phyloP scores from a whole-genome alignment of 495 filamentous ascomycete genomes.

The Neohortaea acidophila region DNA sequence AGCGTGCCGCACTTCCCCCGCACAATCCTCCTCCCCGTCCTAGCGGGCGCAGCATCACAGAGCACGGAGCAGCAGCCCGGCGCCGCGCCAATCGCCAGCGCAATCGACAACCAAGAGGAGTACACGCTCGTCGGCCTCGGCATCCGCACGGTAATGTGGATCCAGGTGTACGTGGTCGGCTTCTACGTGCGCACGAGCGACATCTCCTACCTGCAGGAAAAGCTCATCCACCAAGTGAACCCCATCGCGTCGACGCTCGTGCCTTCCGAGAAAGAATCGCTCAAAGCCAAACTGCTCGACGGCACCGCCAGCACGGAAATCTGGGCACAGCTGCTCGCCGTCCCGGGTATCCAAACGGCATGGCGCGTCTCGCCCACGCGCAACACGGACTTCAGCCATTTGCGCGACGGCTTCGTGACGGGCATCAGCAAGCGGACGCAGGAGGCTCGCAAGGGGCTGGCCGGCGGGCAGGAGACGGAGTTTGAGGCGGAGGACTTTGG shows the following conservation, averaged over 20 bases:
- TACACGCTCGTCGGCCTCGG: slow-evolving; percentile 82
- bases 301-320: slow-evolving; percentile 46
- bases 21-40: slow-evolving; percentile 45
- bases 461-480: slow-evolving; percentile 11
- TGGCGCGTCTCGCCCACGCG: slow-evolving; percentile 70
- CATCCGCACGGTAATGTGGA: slow-evolving; percentile 68
- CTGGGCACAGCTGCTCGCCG: slow-evolving; percentile 55
- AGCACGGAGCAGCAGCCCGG: slow-evolving; percentile 18
- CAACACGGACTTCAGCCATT: slow-evolving; percentile 81
- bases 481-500: slow-evolving; percentile 60
- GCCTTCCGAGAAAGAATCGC: slow-evolving; percentile 54
- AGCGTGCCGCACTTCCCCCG: slow-evolving; percentile 69
- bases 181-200: slow-evolving; percentile 73
- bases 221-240: slow-evolving; percentile 34
- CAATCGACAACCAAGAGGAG: slow-evolving; percentile 35
- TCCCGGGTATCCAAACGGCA: slow-evolving; percentile 35
- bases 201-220: slow-evolving; percentile 42
- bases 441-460: slow-evolving; percentile 20
- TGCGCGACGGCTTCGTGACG: slow-evolving; percentile 80
- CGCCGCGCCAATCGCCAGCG: too few relatives aligned
- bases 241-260: slow-evolving; percentile 63
- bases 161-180: slow-evolving; percentile 90
- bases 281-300: slow-evolving; percentile 55
- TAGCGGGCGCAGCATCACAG: slow-evolving; percentile 14
- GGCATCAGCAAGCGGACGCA: slow-evolving; percentile 59